phyloP scores from a whole-genome alignment of 352 stramenopile genomes.

The Salisapilia sapeloensis region DNA sequence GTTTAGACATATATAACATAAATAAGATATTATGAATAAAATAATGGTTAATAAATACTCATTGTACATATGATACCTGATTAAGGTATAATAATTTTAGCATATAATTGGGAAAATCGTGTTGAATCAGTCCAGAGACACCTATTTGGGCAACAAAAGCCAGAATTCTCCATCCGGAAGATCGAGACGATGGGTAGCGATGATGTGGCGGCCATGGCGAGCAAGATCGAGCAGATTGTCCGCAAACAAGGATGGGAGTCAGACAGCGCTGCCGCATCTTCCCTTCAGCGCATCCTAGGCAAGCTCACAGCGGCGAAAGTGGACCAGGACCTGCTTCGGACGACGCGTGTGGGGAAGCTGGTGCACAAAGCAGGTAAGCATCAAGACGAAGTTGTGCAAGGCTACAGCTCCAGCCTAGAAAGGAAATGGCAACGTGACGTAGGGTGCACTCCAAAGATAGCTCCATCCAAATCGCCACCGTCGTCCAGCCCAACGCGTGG shows the following conservation, averaged over 20 bases:
- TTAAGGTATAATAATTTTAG: too few species aligned
- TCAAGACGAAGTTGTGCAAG: slow-evolving; percentile 56
- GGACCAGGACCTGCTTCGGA: slow-evolving; percentile 55
- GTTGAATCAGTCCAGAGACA: too few species aligned
- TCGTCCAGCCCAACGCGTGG: slow-evolving; percentile 2
- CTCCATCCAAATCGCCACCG: slow-evolving; percentile 1
- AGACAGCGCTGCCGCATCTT: slow-evolving; percentile 29
- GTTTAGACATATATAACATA: too few species aligned
- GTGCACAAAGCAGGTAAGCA: slow-evolving; percentile 81
- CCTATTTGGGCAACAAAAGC: too few species aligned
- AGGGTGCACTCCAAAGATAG: slow-evolving; percentile 11
- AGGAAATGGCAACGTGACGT: slow-evolving; percentile 72
- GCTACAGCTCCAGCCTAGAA: slow-evolving; percentile 65
- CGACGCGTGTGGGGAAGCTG: slow-evolving; percentile 59
- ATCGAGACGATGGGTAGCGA: background rate
- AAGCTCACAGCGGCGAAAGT: slow-evolving; percentile 63
- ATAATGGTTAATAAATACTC: too few species aligned
- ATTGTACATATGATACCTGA: too few species aligned
- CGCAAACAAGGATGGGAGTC: slow-evolving; percentile 39
- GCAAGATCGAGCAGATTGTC: slow-evolving; percentile 50
- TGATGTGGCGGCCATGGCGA: slow-evolving; percentile 49
- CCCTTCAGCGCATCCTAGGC: slow-evolving; percentile 50
- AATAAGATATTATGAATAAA: too few species aligned
- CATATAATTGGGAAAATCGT: too few species aligned
- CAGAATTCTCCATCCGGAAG: background rate